Base-by-base conservation (phyloP, 2,329 filamentous ascomycete species). In the Fusarium guadeloupense region DNA sequence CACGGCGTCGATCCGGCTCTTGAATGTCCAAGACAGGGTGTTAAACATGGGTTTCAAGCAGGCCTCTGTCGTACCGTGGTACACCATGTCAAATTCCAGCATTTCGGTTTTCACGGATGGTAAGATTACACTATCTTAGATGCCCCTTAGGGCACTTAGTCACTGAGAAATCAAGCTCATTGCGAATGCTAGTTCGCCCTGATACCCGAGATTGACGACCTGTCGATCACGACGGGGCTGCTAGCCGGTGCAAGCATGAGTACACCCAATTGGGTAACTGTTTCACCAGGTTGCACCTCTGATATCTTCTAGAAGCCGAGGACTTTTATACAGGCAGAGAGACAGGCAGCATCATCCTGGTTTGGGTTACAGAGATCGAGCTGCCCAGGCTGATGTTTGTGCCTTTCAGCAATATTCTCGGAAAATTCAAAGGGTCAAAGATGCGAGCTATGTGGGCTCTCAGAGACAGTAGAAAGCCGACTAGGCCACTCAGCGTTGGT, bases 121-220 rank as follows among this genome's bases (percentile, higher is more conserved):
- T 47, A 21, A 52, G 43, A 44, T 23, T 31, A 25, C 16, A 35
- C 20, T 45, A 16, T 40, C 52, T 59, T 62, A 59, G 55, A 54
- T 54, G 55, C 51, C 43, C 19, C 12, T 30, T 17, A 28, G 42
- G 38, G 41, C 26, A 45, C 33, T 37, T 30, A 37, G 39, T 47
- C 43, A 44, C 39, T 42, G 35, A 30, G 31, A 55, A 41, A 58
- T 56, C 48, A 43, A 54, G n/a, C n/a, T n/a, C n/a, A n/a, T n/a
- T n/a, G n/a, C 41, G 23, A 42, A 43, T 58, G 39, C 39, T 54
- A 64, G 59, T 45, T 54, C 40, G 37, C 33, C 43, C 63, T 69
- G 68, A 70, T 70, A 69, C 62, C 68, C 68, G 68, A 70, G 68
- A 69, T 67, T 70, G 64, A 58, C 63, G 66, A 70, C 61, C 31